Evolutionary conservation across 2,329 filamentous ascomycete species (phyloP).

Genomic region (Pyricularia sp.): DNA sequence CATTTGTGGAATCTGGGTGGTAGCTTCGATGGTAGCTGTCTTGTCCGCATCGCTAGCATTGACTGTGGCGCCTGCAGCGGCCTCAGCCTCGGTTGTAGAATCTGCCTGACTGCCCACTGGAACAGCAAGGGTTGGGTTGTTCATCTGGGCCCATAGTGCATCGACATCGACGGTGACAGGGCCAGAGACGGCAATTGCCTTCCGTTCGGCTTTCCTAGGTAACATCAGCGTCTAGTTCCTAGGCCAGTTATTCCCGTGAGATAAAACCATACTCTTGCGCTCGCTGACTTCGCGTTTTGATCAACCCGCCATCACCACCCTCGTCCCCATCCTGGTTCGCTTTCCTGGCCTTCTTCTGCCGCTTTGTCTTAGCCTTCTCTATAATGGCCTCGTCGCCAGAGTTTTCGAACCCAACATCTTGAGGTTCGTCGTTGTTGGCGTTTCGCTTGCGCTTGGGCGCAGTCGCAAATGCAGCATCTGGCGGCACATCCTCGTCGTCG

Average conservation of each 20-base stretch:
- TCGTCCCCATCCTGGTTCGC: constrained; percentile 19
- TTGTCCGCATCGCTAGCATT: not conserved
- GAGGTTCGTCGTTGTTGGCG: constrained; percentile 18
- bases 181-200: constrained; percentile 35
- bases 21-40: constrained; percentile 10
- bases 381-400: constrained; percentile 64
- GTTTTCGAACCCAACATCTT: constrained; percentile 44
- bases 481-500: constrained; percentile 27
- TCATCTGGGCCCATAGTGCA: constrained; percentile 57
- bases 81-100: constrained; percentile 7
- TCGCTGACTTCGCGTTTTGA: constrained; percentile 62
- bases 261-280: constrained; percentile 42
- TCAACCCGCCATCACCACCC: constrained; percentile 45
- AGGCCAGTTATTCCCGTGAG: too few relatives aligned
- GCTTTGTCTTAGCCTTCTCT: constrained; percentile 45
- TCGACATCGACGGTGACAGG: constrained; percentile 61
- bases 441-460: constrained; percentile 21
- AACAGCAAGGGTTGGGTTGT: constrained; percentile 8
- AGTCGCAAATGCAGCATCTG: constrained; percentile 11
- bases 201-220: constrained; percentile 42
- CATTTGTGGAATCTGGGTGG: constrained; percentile 21
- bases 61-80: not conserved
- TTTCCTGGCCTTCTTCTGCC: constrained; percentile 32
- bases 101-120: not conserved
- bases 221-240: not conserved